Conservation (phyloP, 768 basidiomycete genomes). For the Pseudohyphozyma bogoriensis region DNA sequence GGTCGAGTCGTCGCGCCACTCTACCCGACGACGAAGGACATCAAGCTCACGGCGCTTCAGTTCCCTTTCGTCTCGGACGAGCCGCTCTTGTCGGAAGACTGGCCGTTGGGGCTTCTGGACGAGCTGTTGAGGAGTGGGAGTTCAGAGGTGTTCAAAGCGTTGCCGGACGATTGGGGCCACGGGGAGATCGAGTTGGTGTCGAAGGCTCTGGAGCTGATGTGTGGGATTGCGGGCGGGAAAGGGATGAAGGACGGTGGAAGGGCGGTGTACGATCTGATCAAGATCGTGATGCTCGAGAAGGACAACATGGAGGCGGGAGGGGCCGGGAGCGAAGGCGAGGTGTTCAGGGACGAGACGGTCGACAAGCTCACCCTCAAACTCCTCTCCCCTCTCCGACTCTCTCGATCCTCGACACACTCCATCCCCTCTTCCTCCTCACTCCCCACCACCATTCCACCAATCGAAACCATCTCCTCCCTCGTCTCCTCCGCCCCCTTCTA, state of each 20-base stretch:
- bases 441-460: neutral
- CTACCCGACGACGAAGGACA: conserved; percentile 42
- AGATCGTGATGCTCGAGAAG: conserved; percentile 91
- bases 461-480: conserved; percentile 15
- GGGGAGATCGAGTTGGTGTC: conserved; percentile 69
- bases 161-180: conserved; percentile 64
- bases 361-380: conserved; percentile 52
- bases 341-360: conserved; percentile 68
- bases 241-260: too few relatives aligned
- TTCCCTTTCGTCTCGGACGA: conserved; percentile 40
- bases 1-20: conserved; percentile 17
- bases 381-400: conserved; percentile 48
- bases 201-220: conserved; percentile 52
- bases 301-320: conserved; percentile 47
- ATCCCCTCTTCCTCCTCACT: too few relatives aligned
- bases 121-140: conserved; percentile 72
- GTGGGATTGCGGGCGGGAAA: neutral
- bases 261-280: conserved; percentile 76
- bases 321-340: conserved; percentile 44
- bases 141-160: conserved; percentile 55
- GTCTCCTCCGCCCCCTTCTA: conserved; percentile 49
- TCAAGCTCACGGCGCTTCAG: conserved; percentile 46
- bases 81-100: conserved; percentile 49
- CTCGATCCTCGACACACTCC: too few relatives aligned
- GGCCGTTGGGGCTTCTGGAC: conserved; percentile 59